phyloP scores from a whole-genome alignment of 2,329 filamentous ascomycete genomes.

The Chaetomium sp. region DNA sequence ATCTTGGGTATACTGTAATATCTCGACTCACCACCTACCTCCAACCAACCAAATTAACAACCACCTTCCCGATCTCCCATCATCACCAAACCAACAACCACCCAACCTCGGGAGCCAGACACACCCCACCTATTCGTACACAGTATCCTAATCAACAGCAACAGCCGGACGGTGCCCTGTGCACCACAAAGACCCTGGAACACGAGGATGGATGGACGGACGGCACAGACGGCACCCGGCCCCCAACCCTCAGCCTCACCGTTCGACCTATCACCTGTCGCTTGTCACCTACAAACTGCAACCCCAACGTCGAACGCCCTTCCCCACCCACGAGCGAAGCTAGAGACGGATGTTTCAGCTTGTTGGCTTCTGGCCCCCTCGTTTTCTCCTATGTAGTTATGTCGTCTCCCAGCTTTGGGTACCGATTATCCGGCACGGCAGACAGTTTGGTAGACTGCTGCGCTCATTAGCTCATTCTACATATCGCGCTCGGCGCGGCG shows the following conservation, averaged over 20 bases:
- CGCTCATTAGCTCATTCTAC: background rate
- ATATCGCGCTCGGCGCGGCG: background rate
- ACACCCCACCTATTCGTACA: too few species aligned
- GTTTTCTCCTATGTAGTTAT: too few species aligned
- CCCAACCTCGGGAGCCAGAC: background rate
- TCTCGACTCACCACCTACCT: background rate
- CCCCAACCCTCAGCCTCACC: background rate
- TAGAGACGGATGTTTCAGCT: background rate
- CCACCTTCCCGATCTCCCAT: background rate
- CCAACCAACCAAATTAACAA: background rate
- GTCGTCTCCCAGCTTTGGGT: background rate
- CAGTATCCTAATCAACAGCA: background rate
- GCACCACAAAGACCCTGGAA: background rate
- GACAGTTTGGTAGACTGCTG: too few species aligned
- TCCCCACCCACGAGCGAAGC: background rate
- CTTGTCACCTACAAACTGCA: background rate
- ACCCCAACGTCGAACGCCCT: background rate
- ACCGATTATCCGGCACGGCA: background rate
- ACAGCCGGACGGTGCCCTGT: background rate
- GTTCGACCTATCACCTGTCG: background rate
- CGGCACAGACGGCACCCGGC: background rate
- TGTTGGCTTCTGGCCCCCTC: background rate
- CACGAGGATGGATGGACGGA: too few species aligned
- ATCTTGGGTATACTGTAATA: slow-evolving; percentile 9
- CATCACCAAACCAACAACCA: background rate